Conservation (phyloP, 805 yeast species). For the Nakazawaea peltata region DNA sequence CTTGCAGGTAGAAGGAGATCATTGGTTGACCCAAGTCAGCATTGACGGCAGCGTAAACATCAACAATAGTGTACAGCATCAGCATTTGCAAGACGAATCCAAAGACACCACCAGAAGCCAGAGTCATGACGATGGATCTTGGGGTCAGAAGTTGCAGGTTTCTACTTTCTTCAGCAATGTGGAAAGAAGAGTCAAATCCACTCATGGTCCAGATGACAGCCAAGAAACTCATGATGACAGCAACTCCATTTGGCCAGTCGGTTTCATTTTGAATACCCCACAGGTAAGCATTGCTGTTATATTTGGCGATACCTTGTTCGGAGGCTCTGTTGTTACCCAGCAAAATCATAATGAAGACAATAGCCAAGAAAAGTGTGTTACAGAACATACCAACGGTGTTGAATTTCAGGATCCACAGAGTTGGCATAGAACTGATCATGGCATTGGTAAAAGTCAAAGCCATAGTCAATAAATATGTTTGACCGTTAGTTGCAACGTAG, state of each 20-base stretch:
- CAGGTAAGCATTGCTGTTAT: slow-evolving; percentile 38
- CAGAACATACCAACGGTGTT: slow-evolving; percentile 41
- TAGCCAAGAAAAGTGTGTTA: slow-evolving; percentile 39
- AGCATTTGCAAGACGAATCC: slow-evolving; percentile 54
- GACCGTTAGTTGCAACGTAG: slow-evolving; percentile 39
- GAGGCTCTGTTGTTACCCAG: slow-evolving; percentile 44
- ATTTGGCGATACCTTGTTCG: slow-evolving; percentile 32
- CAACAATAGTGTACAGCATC: slow-evolving; percentile 52
- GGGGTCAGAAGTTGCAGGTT: slow-evolving; percentile 60
- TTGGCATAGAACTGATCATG: slow-evolving; percentile 42
- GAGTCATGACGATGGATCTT: slow-evolving; percentile 55
- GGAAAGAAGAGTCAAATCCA: slow-evolving; percentile 71
- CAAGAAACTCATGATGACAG: slow-evolving; percentile 46
- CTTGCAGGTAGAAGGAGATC: slow-evolving; percentile 44
- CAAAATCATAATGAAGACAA: slow-evolving; percentile 46
- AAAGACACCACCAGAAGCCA: slow-evolving; percentile 43
- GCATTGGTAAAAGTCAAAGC: slow-evolving; percentile 43
- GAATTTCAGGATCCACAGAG: slow-evolving; percentile 43
- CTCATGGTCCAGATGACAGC: slow-evolving; percentile 70
- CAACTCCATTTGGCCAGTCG: slow-evolving; percentile 56
- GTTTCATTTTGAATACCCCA: slow-evolving; percentile 53
- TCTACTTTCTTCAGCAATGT: slow-evolving; percentile 63
- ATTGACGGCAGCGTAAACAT: slow-evolving; percentile 34
- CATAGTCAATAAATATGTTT: slow-evolving; percentile 40
- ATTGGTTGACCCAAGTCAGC: slow-evolving; percentile 55